These are phyloP conservation scores for Penicillium psychrosexuale DNA, from an alignment of 2,329 filamentous ascomycete genomes.

Conservation along the genomic window DNA sequence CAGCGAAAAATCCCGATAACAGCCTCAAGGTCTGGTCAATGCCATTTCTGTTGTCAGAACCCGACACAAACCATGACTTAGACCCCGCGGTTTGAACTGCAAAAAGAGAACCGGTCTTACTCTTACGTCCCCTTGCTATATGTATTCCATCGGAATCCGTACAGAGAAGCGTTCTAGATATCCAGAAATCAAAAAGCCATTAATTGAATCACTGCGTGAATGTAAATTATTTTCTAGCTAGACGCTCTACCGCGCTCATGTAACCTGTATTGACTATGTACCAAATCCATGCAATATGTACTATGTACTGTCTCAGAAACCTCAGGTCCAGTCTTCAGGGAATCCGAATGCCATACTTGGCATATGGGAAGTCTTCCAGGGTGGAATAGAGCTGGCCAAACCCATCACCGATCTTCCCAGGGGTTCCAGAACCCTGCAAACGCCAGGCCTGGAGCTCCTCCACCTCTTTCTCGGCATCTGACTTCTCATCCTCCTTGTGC, in stretches of 20 bases:
- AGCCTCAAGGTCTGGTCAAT: conserved; percentile 43
- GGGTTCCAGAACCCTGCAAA: conserved; percentile 45
- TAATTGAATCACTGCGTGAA: background rate
- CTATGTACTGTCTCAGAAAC: background rate
- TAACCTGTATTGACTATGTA: background rate
- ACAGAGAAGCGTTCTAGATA: background rate
- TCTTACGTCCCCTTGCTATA: too few relatives aligned
- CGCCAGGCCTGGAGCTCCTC: conserved; percentile 38
- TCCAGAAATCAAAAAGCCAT: background rate
- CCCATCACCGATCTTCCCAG: conserved; percentile 59
- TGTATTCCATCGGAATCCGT: background rate
- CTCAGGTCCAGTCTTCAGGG: background rate
- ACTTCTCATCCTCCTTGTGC: conserved; percentile 55
- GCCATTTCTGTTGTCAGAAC: conserved; percentile 20
- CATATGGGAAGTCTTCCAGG: conserved; percentile 60
- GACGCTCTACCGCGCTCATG: background rate
- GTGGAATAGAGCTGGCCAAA: conserved; percentile 54
- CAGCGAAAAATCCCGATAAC: conserved; percentile 27
- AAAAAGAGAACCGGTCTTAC: background rate
- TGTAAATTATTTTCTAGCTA: background rate
- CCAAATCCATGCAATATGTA: background rate
- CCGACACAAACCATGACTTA: background rate
- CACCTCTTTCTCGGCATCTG: conserved; percentile 38
- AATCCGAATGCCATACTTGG: conserved; percentile 54
- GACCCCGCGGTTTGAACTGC: background rate